Base-by-base conservation (phyloP, 108 stramenopile species). In the Fistulifera pelliculosa region DNA sequence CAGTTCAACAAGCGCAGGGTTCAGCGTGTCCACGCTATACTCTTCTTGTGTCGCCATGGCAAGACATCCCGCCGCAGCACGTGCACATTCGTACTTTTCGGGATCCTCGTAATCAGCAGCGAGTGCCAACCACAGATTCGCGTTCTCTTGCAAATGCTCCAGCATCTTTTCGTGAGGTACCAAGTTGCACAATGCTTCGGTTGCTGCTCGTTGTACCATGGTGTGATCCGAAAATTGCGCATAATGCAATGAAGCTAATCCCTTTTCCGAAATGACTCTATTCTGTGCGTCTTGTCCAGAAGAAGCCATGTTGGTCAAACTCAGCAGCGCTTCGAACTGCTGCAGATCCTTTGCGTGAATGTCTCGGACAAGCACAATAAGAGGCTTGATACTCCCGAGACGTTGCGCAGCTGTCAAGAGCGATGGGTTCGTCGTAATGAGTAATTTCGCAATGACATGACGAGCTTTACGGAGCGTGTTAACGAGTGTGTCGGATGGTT, bases 211-310 rank as follows among this genome's bases (percentile, higher is more conserved):
- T 31, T 94, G 77, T 8, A 99, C 94, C 90, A 97, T 69, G 27
- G 78, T 80, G 52, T 99, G 90, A 45, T 97, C 94, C 11, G 85
- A 83, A 70, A 94, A 98, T 95, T 91, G 95, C 56, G 86, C 74
- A 67, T 85, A 98, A 47, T 77, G 76, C 35, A 96, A 60, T 10
- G 68, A 52, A 8, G 73, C 47, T 27, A 94, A 79, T 11, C 92
- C 96, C 51, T 83, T 83, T 48, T 95, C 92, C 0, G 78, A 71
- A 11, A 85, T 76, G 28, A 97, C 78, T 24, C 83, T 73, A 47
- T 87, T 80, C 69, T 95, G 90, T 5, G 91, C 90, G 47, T 90
- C 84, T 19, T 92, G 76, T 41, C 86, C 90, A 42, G 79, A 62
- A n/a, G 76, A 74, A 35, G 79, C 93, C 4, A 99, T 68, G 59